These are phyloP conservation scores for Thraustochytrium striatum DNA, from an alignment of 352 stramenopile genomes.

Conservation along the genomic window DNA sequence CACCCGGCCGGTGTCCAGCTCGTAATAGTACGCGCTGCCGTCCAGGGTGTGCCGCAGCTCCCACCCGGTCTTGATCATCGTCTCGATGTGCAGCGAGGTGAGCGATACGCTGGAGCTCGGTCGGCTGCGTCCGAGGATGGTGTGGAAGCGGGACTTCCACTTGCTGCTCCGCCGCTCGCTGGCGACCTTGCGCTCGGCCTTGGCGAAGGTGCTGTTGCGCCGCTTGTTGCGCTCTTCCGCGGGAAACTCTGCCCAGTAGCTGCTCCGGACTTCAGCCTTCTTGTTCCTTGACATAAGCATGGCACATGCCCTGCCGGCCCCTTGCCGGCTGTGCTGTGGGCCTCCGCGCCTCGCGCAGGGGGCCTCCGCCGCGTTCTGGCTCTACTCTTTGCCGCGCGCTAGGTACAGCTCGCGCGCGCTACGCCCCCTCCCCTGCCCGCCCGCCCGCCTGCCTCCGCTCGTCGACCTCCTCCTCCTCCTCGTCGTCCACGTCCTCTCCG, in stretches of 20 bases:
- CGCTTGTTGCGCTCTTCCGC: background rate
- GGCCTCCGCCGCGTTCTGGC: no score
- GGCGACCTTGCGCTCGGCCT: background rate
- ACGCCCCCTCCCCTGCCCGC: no score
- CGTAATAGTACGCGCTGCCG: conserved; percentile 61
- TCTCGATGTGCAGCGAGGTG: background rate
- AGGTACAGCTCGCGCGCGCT: background rate
- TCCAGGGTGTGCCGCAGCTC: conserved; percentile 60
- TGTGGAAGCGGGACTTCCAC: background rate
- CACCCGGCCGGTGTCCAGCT: conserved; percentile 57
- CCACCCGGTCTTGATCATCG: conserved; percentile 52
- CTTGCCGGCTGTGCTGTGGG: background rate
- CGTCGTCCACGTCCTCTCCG: background rate
- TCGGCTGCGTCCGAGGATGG: background rate
- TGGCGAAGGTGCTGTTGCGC: background rate
- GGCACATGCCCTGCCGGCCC: no score
- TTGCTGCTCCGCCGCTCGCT: conserved; percentile 30
- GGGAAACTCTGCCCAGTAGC: conserved; percentile 29
- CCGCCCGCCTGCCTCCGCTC: background rate
- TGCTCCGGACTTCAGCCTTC: conserved; percentile 2
- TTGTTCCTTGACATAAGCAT: background rate
- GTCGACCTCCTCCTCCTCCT: background rate
- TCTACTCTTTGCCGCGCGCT: background rate
- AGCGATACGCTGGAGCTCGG: background rate
- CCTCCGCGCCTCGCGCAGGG: background rate